Evolutionary conservation across 2,329 filamentous ascomycete species (phyloP), one percentile per base, ranked within the genome.

Genomic region (Didymella lethalis): DNA sequence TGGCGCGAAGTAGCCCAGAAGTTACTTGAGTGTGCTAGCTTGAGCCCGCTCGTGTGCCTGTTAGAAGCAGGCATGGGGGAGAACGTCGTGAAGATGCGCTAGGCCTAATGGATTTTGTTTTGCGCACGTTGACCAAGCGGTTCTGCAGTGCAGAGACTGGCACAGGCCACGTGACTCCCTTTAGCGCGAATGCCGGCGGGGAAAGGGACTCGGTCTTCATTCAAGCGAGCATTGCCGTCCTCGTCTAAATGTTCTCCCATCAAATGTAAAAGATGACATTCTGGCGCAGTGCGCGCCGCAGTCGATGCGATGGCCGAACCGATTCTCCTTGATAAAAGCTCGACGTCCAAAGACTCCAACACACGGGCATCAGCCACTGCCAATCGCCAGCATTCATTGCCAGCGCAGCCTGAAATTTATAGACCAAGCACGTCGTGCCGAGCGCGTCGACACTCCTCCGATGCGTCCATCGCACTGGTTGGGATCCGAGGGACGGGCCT

Each of bases 381-480:
- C 46, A 48, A 11, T 36, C 46, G 31, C 31, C 29, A 48, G 31
- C 31, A 32, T 12, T 25, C 20, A 16, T n/a, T 12, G 6, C n/a
- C 46, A 16, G 46, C 31, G 46, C 14, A 36, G 10, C 10, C 31
- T 48, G 29, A 12, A 7, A 10, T 11, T 8, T 36, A 48, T 18
- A 48, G 18, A n/a, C 46, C 46, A 20, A 48, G 46, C 31, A 34
- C 31, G 10, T 20, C 46, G 8, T 31, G 20, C 11, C 36, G 46
- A 36, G 36, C 25, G 26, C 34, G 48, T 14, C 11, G n/a, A 7
- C 40, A 41, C 36, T 11, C n/a, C 3, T 7, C 26, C 23, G 38
- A 50, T 41, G 48, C 48, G n/a, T 50, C 48, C 26, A 50, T 50
- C 25, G 48, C 38, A 4, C 25, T 50, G 3, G 14, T 50, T 7